phyloP scores from a whole-genome alignment of 164 flowering plant species.

The Nymphaea thermarum region DNA sequence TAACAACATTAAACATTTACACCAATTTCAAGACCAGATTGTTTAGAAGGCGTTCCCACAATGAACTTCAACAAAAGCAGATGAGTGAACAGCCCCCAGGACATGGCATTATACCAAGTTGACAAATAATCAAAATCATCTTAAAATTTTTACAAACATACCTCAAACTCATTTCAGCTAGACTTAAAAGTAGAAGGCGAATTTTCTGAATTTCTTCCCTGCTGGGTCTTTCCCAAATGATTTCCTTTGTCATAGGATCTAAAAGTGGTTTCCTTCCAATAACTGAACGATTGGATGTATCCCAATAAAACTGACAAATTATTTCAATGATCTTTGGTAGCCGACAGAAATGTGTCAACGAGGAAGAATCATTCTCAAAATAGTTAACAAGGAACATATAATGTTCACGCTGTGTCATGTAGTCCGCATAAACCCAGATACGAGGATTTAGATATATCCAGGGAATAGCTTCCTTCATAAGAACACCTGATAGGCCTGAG shows the following conservation, averaged over 20 bases:
- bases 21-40: neutral
- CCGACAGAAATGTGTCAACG: constrained; percentile 58
- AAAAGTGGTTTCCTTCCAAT: constrained; percentile 50
- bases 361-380: constrained; percentile 76
- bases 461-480: constrained; percentile 70
- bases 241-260: constrained; percentile 41
- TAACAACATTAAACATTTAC: neutral
- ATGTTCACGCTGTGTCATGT: constrained; percentile 81
- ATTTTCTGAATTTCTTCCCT: constrained; percentile 80
- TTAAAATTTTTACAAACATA: constrained; percentile 4
- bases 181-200: constrained; percentile 87
- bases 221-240: constrained; percentile 63
- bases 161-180: constrained; percentile 99
- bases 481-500: constrained; percentile 71
- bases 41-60: too few species aligned
- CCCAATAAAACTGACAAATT: constrained; percentile 75
- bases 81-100: too few species aligned
- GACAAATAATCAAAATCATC: too few species aligned
- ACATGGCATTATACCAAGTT: too few species aligned
- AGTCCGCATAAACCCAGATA: constrained; percentile 72
- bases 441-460: constrained; percentile 76
- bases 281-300: constrained; percentile 34
- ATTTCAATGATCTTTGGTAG: constrained; percentile 82
- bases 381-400: constrained; percentile 92
- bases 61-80: too few species aligned